Evolutionary conservation across 306 rosid genomes (phyloP).

Genomic region (Cicer judaicum): DNA sequence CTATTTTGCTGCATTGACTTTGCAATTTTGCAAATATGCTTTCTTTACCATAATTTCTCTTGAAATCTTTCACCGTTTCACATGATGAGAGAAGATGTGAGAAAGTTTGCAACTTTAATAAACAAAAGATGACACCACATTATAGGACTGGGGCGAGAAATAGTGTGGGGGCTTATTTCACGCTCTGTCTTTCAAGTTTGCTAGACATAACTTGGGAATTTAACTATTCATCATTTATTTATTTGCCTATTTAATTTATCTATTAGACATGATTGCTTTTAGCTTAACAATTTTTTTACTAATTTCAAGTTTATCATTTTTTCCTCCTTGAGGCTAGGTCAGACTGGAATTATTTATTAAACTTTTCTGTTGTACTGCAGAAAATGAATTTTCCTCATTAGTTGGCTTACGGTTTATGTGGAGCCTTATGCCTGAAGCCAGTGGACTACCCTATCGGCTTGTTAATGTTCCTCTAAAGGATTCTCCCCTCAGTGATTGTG

Average conservation of each 20-base stretch:
- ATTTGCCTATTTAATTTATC: constrained; percentile 3
- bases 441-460: constrained; percentile 66
- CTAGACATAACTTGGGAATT: constrained; percentile 1
- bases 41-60: constrained; percentile 25
- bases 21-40: constrained; percentile 22
- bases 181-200: constrained; percentile 19
- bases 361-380: constrained; percentile 59
- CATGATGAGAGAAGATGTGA: not conserved
- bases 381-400: constrained; percentile 89
- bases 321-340: constrained; percentile 12
- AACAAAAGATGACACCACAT: constrained; percentile 25
- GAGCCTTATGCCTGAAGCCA: constrained; percentile 68
- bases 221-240: constrained; percentile 11
- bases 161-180: constrained; percentile 9
- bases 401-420: constrained; percentile 94
- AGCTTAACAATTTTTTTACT: not conserved
- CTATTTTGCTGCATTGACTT: constrained; percentile 8
- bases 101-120: constrained; percentile 17
- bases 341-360: constrained; percentile 39
- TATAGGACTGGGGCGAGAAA: constrained; percentile 13
- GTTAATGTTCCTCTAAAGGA: constrained; percentile 89
- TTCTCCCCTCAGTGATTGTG: constrained; percentile 92
- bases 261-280: constrained; percentile 28
- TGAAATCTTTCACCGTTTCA: constrained; percentile 22
- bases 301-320: constrained; percentile 7